phyloP scores from a whole-genome alignment of 2,329 filamentous ascomycete genomes.

The Colletotrichum salicis region DNA sequence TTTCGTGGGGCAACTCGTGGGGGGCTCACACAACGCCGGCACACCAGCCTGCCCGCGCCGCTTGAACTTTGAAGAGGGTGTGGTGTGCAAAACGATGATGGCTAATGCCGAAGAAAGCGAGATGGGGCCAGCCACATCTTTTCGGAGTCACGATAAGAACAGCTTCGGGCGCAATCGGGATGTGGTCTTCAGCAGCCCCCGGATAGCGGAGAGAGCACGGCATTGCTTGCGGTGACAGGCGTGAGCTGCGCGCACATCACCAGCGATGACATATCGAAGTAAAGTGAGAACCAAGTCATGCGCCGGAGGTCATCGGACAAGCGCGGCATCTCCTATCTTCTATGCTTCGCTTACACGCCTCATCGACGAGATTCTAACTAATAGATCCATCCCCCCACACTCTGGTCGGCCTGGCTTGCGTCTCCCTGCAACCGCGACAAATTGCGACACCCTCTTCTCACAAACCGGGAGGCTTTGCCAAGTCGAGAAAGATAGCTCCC shows the following conservation, averaged over 20 bases:
- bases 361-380: conserved; percentile 8
- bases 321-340: neutral
- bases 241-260: neutral
- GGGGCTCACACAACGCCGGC: conserved; percentile 30
- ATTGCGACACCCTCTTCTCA: neutral
- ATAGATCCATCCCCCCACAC: conserved; percentile 10
- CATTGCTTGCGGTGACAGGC: neutral
- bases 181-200: neutral
- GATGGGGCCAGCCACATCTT: conserved; percentile 14
- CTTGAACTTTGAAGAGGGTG: conserved; percentile 25
- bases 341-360: conserved; percentile 9
- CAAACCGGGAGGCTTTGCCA: neutral
- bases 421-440: conserved; percentile 5
- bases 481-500: neutral
- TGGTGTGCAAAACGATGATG: conserved; percentile 2
- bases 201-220: neutral
- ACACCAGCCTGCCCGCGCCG: neutral
- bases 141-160: conserved; percentile 27
- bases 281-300: neutral
- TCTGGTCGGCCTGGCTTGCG: neutral
- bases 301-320: neutral
- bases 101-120: conserved; percentile 18
- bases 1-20: conserved; percentile 31
- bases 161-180: conserved; percentile 16
- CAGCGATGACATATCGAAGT: neutral